Evolutionary conservation across 1,139 yeast species (phyloP).

Genomic region (Yamadazyma dendronema): DNA sequence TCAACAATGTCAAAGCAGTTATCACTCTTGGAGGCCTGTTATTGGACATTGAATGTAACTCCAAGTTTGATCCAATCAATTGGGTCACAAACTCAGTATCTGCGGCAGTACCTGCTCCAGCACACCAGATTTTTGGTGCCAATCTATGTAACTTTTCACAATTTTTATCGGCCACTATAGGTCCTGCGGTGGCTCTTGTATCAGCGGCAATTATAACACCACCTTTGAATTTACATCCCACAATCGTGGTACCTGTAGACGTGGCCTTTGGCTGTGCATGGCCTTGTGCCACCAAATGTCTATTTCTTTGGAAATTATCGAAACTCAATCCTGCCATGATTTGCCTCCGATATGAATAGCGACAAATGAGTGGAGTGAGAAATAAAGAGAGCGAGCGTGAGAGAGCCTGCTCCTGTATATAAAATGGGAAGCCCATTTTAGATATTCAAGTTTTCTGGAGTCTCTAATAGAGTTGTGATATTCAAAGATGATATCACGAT

Average conservation of each 20-base stretch:
- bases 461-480: too few relatives aligned
- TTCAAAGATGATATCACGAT: too few relatives aligned
- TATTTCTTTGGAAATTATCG: conserved; percentile 90
- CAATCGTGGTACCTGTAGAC: conserved; percentile 97
- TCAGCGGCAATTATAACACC: conserved; percentile 99
- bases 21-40: conserved; percentile 90
- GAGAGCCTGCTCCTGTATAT: too few relatives aligned
- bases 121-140: conserved; percentile 97
- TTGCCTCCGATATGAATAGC: conserved; percentile 5
- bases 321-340: conserved; percentile 87
- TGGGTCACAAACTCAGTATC: conserved; percentile 97
- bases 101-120: conserved; percentile 99
- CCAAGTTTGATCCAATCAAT: conserved; percentile 85
- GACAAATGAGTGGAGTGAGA: neutral
- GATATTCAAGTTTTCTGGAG: too few relatives aligned
- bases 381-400: neutral
- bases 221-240: conserved; percentile 86
- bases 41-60: conserved; percentile 80
- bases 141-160: conserved; percentile 93
- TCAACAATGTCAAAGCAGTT: conserved; percentile 87
- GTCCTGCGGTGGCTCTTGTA: conserved; percentile 96
- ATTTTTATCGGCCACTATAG: conserved; percentile 95
- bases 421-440: too few relatives aligned
- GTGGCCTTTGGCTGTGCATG: conserved; percentile 82
- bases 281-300: conserved; percentile 67